Evolutionary conservation across 129 eudicot species (phyloP).

Genomic region (Lactuca saligna): DNA sequence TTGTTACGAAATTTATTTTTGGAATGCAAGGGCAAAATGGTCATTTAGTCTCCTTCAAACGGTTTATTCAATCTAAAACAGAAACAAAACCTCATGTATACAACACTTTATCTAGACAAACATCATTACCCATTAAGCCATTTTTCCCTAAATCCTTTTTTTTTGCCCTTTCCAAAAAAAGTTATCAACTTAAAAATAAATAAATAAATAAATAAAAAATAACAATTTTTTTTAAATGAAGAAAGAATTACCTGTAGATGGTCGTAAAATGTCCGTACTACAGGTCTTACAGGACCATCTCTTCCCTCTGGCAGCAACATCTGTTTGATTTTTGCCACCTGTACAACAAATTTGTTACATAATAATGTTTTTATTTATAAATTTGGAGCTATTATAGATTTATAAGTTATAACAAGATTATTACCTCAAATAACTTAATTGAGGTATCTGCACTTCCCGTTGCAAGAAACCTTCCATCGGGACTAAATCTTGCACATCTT

Average conservation of each 20-base stretch:
- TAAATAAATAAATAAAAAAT: not conserved
- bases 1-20: too few species aligned
- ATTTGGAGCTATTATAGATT: slow-evolving; percentile 1
- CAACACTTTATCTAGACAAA: not conserved
- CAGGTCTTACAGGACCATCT: slow-evolving; percentile 83
- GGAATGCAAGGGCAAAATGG: not conserved
- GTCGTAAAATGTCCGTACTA: slow-evolving; percentile 76
- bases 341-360: slow-evolving; percentile 22
- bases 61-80: not conserved
- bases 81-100: too few species aligned
- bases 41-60: not conserved
- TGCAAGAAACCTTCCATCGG: slow-evolving; percentile 85
- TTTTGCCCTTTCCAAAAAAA: not conserved
- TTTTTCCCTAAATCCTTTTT: too few species aligned
- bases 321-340: slow-evolving; percentile 82
- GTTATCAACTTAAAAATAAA: slow-evolving; percentile 1
- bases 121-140: not conserved
- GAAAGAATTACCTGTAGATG: slow-evolving; percentile 65
- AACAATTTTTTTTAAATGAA: not conserved
- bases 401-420: slow-evolving; percentile 7
- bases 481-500: slow-evolving; percentile 90
- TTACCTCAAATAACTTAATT: slow-evolving; percentile 86
- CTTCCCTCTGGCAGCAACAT: slow-evolving; percentile 80
- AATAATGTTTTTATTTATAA: slow-evolving; percentile 1
- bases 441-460: slow-evolving; percentile 89